Percentiles rank a stretch among this genome's conserved stretches.
Conservation (phyloP, 1,284 basidiomycete genomes). For the Thecaphora thlaspeos region DNA sequence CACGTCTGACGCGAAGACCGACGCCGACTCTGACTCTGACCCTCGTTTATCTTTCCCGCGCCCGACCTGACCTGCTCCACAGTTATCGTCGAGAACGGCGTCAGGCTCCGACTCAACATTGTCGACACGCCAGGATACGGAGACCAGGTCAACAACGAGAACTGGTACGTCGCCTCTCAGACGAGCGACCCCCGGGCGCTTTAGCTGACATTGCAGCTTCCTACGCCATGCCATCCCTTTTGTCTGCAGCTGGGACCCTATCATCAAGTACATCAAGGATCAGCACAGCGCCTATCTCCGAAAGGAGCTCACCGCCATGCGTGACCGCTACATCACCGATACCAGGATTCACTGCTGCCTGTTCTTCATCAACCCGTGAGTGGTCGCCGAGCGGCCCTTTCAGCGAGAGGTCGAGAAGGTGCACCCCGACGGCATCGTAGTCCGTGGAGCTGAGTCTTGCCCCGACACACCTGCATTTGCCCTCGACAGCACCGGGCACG, state of each 20-base stretch:
- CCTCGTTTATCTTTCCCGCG: neutral
- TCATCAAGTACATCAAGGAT: conserved; percentile 98
- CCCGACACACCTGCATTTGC: too few species aligned
- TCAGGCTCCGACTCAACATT: conserved; percentile 91
- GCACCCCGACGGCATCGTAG: too few species aligned
- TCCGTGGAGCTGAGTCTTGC: too few species aligned
- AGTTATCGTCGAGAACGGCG: conserved; percentile 96
- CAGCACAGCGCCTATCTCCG: conserved; percentile 98
- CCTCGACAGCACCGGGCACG: conserved; percentile 43
- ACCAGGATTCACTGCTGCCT: conserved; percentile 97
- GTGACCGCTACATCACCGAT: conserved; percentile 96
- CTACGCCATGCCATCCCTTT: neutral
- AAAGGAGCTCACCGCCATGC: conserved; percentile 97
- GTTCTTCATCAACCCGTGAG: conserved; percentile 82
- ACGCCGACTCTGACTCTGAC: neutral
- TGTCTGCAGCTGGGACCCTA: conserved; percentile 86
- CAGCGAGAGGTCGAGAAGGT: too few species aligned
- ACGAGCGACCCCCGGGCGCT: conserved; percentile 4
- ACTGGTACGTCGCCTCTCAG: too few species aligned
- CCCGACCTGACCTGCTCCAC: conserved; percentile 54
- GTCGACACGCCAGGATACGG: conserved; percentile 98
- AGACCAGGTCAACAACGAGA: conserved; percentile 98
- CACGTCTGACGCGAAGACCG: neutral
- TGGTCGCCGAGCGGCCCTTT: too few species aligned
- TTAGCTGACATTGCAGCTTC: neutral